Evolutionary conservation across 352 stramenopile species (phyloP), one percentile per base, ranked within the genome.

Genomic region (Pythium aristosporum): DNA sequence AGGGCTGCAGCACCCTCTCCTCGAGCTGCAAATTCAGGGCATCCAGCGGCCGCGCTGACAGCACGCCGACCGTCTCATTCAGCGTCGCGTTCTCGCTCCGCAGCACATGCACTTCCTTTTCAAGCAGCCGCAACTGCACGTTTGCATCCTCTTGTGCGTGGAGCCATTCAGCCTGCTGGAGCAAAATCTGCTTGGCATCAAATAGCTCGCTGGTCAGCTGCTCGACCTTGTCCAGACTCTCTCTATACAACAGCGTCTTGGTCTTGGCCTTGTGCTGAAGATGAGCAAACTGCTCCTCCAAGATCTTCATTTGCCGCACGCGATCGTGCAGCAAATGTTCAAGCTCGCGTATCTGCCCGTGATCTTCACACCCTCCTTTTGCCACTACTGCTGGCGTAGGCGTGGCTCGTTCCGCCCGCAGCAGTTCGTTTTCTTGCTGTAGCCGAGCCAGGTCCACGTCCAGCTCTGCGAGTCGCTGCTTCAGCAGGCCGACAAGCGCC

Each of bases 41-140:
- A 9, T 86, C 72, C 37, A 91, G 85, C 11, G 82, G 82, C 8
- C 78, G 68, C 10, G 77, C 78, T 30, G 71, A 87, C 9, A 91
- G 68, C 18, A 71, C 68, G 12, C 69, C 51, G 10, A 89, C 55
- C 1, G 74, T 61, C 11, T 85, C 73, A 58, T 86, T 80, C 30
- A 91, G 65, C 44, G 69, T 77, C 0, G 65, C 7, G 39, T 86
- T 89, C 46, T 91, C 82, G n/a, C 68, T 85, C 1, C 73, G 69
- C 7, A 91, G 57, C 5, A 83, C 52, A 34, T 84, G 78, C 18
- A 82, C 34, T 30, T 89, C 82, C 43, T 76, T 77, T 9, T 74
- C 63, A 11, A 89, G 37, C 13, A 76, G 56, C 10, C 74, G 61
- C 12, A 85, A 39, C 30, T 75, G 56, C 12, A 50, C 59, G 2